Conservation (phyloP, 768 basidiomycete genomes). For the Psilocybe azurescens region DNA sequence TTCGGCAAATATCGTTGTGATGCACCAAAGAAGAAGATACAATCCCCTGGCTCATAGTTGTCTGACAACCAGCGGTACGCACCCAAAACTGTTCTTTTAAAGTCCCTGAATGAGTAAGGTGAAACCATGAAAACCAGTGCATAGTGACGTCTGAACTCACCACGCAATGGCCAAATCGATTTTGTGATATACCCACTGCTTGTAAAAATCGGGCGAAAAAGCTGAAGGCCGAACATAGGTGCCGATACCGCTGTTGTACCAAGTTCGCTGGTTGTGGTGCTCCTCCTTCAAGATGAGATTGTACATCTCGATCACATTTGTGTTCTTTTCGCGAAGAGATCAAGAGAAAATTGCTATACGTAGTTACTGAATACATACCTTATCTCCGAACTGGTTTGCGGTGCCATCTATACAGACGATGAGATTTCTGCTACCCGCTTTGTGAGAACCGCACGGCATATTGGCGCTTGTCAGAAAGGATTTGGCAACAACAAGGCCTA, state of each 20-base stretch:
- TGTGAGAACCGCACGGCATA: no score
- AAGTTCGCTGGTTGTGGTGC: slow-evolving; percentile 13
- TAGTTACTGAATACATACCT: not conserved
- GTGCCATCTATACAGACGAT: not conserved
- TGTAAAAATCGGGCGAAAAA: slow-evolving; percentile 1
- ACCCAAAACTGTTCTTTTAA: slow-evolving; percentile 7
- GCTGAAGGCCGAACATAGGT: slow-evolving; percentile 22
- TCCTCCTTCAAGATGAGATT: slow-evolving; percentile 3
- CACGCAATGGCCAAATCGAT: slow-evolving; percentile 23
- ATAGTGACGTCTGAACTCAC: not conserved
- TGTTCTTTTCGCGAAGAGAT: not conserved
- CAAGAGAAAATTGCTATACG: not conserved
- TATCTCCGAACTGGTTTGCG: not conserved
- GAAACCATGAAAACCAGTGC: not conserved
- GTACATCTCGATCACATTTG: slow-evolving; percentile 11
- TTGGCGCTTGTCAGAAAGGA: no score
- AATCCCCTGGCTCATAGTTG: slow-evolving; percentile 12
- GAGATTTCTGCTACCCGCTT: not conserved
- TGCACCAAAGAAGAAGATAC: slow-evolving; percentile 17
- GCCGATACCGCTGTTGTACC: slow-evolving; percentile 25
- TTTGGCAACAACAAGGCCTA: no score
- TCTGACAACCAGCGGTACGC: slow-evolving; percentile 17
- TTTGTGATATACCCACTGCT: slow-evolving; percentile 12
- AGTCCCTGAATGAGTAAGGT: not conserved
- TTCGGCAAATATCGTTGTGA: not conserved